These are phyloP conservation scores for Aspergillus fructus DNA, from an alignment of 2,329 filamentous ascomycete species.

Conservation along the genomic window DNA sequence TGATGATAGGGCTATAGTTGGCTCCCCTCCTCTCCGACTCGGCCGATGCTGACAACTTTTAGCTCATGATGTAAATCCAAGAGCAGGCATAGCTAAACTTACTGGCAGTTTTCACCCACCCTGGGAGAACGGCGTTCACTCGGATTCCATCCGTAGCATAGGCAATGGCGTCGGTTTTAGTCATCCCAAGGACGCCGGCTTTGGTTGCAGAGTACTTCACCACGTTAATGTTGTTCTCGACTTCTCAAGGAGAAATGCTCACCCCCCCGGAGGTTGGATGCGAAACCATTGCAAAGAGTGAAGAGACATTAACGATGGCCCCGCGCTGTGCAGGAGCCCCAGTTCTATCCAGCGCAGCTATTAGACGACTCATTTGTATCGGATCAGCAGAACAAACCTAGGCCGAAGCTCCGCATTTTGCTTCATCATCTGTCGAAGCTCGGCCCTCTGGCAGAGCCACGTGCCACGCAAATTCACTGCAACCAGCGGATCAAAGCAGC, in stretches of 20 bases:
- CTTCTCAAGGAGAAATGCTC: too few relatives aligned
- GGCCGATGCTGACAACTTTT: too few relatives aligned
- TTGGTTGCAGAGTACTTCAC: slow-evolving; percentile 11
- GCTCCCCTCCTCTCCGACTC: background rate
- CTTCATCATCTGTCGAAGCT: too few relatives aligned
- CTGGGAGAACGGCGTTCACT: slow-evolving; percentile 5
- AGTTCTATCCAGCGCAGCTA: too few relatives aligned
- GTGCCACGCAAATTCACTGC: slow-evolving; percentile 1
- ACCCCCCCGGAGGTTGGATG: slow-evolving; percentile 4
- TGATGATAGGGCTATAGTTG: slow-evolving; percentile 3
- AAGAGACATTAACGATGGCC: slow-evolving; percentile 10
- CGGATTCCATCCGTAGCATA: slow-evolving; percentile 7
- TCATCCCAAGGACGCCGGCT: slow-evolving; percentile 6
- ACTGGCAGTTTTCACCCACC: slow-evolving; percentile 6
- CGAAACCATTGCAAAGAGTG: slow-evolving; percentile 1
- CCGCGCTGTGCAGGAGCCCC: background rate
- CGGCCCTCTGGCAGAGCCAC: slow-evolving; percentile 5
- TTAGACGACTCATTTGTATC: too few relatives aligned
- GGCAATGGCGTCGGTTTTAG: slow-evolving; percentile 5
- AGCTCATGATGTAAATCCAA: too few relatives aligned
- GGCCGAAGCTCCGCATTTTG: too few relatives aligned
- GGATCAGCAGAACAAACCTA: too few relatives aligned
- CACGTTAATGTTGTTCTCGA: too few relatives aligned
- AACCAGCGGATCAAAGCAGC: slow-evolving; percentile 1
- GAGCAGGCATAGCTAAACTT: background rate